Evolutionary conservation across 129 eudicot species (phyloP).

Genomic region (Ambrosia artemisiifolia): DNA sequence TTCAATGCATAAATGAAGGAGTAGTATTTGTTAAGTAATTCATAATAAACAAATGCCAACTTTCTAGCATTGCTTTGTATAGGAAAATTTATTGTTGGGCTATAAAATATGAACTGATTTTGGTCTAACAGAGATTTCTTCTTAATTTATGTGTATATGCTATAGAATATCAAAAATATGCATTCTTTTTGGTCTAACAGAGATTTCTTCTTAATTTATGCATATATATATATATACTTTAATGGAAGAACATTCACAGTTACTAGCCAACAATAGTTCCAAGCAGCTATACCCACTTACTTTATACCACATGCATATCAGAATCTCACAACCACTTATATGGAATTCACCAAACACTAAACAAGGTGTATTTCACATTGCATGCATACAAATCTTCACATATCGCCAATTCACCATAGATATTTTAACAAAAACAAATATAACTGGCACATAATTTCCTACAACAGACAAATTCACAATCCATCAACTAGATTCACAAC

Average conservation of each 20-base stretch:
- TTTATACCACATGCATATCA: slow-evolving; percentile 6
- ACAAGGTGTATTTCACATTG: neutral
- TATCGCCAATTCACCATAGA: slow-evolving; percentile 1
- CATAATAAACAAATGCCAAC: slow-evolving; percentile 14
- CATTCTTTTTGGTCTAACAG: slow-evolving; percentile 4
- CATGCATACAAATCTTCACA: slow-evolving; percentile 17
- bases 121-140: neutral
- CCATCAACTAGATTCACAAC: slow-evolving; percentile 7
- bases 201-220: neutral
- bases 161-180: neutral
- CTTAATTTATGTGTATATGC: neutral
- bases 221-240: neutral
- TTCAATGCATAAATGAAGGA: slow-evolving; percentile 6
- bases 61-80: slow-evolving; percentile 11
- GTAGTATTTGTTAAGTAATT: slow-evolving; percentile 1
- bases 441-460: neutral
- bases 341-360: slow-evolving; percentile 1
- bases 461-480: slow-evolving; percentile 6
- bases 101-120: neutral
- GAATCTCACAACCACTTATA: neutral
- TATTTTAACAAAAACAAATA: neutral
- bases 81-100: neutral
- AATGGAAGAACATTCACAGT: neutral
- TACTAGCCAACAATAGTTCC: neutral
- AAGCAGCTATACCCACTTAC: slow-evolving; percentile 9